Percentiles rank a stretch among this genome's conserved stretches.
phyloP scores from a whole-genome alignment of 1,284 basidiomycete genomes.

The Omphalotus olearius region DNA sequence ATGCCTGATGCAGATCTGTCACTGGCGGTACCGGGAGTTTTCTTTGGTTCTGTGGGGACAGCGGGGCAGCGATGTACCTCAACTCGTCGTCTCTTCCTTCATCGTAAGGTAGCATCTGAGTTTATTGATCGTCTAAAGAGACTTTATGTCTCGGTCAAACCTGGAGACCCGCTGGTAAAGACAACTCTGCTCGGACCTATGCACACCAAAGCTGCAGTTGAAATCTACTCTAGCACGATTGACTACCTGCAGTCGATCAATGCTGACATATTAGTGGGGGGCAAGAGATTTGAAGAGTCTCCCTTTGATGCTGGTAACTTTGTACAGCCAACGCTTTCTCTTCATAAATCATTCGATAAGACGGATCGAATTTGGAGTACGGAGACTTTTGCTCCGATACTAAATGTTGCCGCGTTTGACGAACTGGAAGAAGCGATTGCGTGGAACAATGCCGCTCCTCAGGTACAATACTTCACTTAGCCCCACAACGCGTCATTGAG shows the following conservation, averaged over 20 bases:
- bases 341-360: slow-evolving; percentile 54
- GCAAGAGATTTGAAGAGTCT: slow-evolving; percentile 44
- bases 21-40: slow-evolving; percentile 83
- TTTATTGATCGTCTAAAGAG: slow-evolving; percentile 76
- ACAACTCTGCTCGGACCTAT: slow-evolving; percentile 84
- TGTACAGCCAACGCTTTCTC: slow-evolving; percentile 83
- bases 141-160: slow-evolving; percentile 64
- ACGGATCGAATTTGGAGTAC: slow-evolving; percentile 66
- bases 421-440: slow-evolving; percentile 86
- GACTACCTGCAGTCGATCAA: slow-evolving; percentile 59
- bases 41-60: slow-evolving; percentile 94
- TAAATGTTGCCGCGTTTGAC: slow-evolving; percentile 88
- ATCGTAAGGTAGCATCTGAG: slow-evolving; percentile 69
- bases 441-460: slow-evolving; percentile 91
- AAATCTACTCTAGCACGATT: slow-evolving; percentile 63
- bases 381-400: slow-evolving; percentile 85
- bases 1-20: slow-evolving; percentile 91
- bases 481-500: slow-evolving; percentile 8
- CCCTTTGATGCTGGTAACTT: slow-evolving; percentile 72
- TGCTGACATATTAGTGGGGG: slow-evolving; percentile 77
- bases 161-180: slow-evolving; percentile 79
- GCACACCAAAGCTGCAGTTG: slow-evolving; percentile 69
- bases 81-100: slow-evolving; percentile 86
- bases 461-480: slow-evolving; percentile 33
- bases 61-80: slow-evolving; percentile 95